Evolutionary conservation across 345 rosid genomes (phyloP).

Genomic region (Clausena lansium): DNA sequence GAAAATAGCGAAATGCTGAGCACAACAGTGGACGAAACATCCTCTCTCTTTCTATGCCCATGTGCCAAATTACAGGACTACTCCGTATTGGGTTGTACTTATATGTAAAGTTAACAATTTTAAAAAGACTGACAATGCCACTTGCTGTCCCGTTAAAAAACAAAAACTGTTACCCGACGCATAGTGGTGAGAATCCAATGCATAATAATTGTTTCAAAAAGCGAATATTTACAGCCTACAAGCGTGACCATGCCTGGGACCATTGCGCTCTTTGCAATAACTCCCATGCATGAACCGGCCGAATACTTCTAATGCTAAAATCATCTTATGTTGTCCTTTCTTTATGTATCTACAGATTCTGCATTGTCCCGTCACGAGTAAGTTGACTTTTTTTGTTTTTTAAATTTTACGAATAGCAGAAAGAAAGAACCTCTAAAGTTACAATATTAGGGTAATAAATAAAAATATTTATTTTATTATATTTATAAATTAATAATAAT

Average conservation of each 20-base stretch:
- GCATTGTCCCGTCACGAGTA: too few species aligned
- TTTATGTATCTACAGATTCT: too few species aligned
- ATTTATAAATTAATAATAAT: too few species aligned
- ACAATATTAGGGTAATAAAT: too few species aligned
- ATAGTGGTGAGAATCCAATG: constrained; percentile 41
- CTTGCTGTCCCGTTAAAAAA: constrained; percentile 11
- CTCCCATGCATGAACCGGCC: not conserved
- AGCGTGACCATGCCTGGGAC: constrained; percentile 27
- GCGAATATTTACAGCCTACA: constrained; percentile 14
- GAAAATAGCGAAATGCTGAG: not conserved
- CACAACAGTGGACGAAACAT: constrained; percentile 33
- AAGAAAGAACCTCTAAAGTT: too few species aligned
- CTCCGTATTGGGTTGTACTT: constrained; percentile 32
- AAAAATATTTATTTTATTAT: too few species aligned
- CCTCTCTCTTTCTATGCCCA: constrained; percentile 35
- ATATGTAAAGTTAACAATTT: constrained; percentile 13
- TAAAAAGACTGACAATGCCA: constrained; percentile 11
- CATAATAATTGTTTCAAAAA: constrained; percentile 30
- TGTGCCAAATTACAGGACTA: constrained; percentile 33
- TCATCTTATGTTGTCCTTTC: not conserved
- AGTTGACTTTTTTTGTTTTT: too few species aligned
- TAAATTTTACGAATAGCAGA: too few species aligned
- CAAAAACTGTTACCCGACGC: not conserved
- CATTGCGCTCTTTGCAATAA: not conserved
- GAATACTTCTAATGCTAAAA: not conserved